Percentiles rank a stretch among this genome's conserved stretches.
Evolutionary conservation across 2,329 filamentous ascomycete genomes (phyloP).

Genomic region (Colletotrichum zoysiae): DNA sequence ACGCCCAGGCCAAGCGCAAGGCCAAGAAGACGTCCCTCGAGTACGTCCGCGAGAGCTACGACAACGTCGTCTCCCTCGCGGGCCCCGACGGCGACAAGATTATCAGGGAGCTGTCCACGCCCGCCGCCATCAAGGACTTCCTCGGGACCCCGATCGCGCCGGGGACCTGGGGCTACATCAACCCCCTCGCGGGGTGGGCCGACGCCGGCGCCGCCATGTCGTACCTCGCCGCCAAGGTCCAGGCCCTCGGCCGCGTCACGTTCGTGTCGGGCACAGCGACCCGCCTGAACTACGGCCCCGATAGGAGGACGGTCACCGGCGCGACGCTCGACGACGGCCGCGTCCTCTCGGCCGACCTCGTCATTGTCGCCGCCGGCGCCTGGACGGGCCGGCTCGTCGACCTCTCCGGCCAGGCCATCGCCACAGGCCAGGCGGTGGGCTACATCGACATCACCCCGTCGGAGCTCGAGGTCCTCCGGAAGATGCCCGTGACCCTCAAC

Average conservation of each 20-base stretch:
- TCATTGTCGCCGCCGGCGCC: slow-evolving; percentile 86
- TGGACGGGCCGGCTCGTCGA: slow-evolving; percentile 87
- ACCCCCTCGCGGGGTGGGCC: slow-evolving; percentile 82
- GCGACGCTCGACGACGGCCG: slow-evolving; percentile 65
- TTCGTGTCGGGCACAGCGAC: slow-evolving; percentile 66
- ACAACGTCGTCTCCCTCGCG: slow-evolving; percentile 69
- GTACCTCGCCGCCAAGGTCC: slow-evolving; percentile 69
- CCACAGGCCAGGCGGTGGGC: slow-evolving; percentile 84
- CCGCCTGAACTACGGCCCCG: slow-evolving; percentile 51
- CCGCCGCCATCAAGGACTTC: slow-evolving; percentile 57
- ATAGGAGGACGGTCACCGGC: slow-evolving; percentile 54
- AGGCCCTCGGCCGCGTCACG: slow-evolving; percentile 65
- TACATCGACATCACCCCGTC: slow-evolving; percentile 80
- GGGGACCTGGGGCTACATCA: slow-evolving; percentile 79
- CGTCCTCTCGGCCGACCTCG: slow-evolving; percentile 74
- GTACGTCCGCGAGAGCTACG: slow-evolving; percentile 70
- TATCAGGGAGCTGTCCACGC: slow-evolving; percentile 57
- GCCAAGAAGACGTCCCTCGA: slow-evolving; percentile 61
- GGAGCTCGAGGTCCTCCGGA: slow-evolving; percentile 74
- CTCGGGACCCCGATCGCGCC: slow-evolving; percentile 64
- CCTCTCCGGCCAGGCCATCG: slow-evolving; percentile 79
- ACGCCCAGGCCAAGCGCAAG: slow-evolving; percentile 48
- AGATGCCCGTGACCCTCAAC: slow-evolving; percentile 80
- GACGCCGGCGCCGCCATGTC: slow-evolving; percentile 79
- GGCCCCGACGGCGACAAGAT: slow-evolving; percentile 57